Evolutionary conservation across 164 flowering plant genomes (phyloP).

Genomic region (Nelumbo lutea): DNA sequence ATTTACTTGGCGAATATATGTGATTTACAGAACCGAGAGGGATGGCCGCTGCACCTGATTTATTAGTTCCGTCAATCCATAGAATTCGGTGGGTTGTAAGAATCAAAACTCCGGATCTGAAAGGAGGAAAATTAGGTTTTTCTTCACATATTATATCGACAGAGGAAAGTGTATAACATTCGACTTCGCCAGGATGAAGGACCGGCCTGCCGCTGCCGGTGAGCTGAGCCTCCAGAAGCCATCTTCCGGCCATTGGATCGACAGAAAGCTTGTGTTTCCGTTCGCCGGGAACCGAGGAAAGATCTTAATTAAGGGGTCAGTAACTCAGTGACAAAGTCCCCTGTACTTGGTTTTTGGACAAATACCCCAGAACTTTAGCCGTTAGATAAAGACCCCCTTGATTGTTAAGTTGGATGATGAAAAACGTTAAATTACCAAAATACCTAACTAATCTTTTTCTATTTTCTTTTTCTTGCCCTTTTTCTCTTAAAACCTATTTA

Average conservation of each 20-base stretch:
- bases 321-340: too few relatives aligned
- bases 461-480: too few relatives aligned
- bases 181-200: slow-evolving; percentile 55
- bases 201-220: slow-evolving; percentile 80
- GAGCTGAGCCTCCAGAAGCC: slow-evolving; percentile 47
- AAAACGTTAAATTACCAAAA: too few relatives aligned
- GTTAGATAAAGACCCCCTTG: too few relatives aligned
- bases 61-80: slow-evolving; percentile 43
- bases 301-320: too few relatives aligned
- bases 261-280: neutral
- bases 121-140: slow-evolving; percentile 34
- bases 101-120: slow-evolving; percentile 59
- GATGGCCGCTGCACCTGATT: slow-evolving; percentile 21
- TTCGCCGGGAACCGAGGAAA: too few relatives aligned
- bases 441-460: too few relatives aligned
- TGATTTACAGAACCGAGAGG: slow-evolving; percentile 57
- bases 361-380: too few relatives aligned
- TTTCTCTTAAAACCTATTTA: too few relatives aligned
- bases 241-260: slow-evolving; percentile 39
- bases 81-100: slow-evolving; percentile 83
- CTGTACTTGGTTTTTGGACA: too few relatives aligned
- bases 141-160: slow-evolving; percentile 69
- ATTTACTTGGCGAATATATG: slow-evolving; percentile 60
- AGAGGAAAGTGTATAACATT: slow-evolving; percentile 53
- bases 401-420: too few relatives aligned